Conservation (phyloP, 352 stramenopile genomes). For the Pythium monospermum region DNA sequence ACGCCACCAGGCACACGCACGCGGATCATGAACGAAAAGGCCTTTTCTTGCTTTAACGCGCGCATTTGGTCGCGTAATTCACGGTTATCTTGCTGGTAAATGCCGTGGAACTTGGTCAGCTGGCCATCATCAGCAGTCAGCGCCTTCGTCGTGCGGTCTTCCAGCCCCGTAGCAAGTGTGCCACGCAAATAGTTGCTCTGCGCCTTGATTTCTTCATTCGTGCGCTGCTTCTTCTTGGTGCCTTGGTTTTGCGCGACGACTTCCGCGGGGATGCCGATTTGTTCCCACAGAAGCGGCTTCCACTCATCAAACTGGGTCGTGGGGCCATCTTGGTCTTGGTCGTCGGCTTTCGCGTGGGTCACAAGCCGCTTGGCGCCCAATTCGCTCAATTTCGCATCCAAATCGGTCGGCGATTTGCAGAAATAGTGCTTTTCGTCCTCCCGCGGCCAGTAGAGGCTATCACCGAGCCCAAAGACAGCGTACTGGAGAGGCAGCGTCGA, state of each 20-base stretch:
- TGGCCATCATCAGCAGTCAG: constrained; percentile 66
- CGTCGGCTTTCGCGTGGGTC: constrained; percentile 56
- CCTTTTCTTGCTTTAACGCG: constrained; percentile 82
- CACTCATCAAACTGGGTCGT: constrained; percentile 64
- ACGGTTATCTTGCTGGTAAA: constrained; percentile 97
- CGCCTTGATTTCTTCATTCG: constrained; percentile 83
- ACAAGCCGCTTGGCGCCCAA: constrained; percentile 64
- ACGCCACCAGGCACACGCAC: constrained; percentile 95
- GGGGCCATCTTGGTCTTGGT: constrained; percentile 79
- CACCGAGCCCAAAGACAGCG: constrained; percentile 74
- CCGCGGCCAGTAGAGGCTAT: constrained; percentile 77
- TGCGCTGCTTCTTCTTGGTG: constrained; percentile 67
- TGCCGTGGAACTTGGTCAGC: constrained; percentile 96
- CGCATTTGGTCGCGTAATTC: constrained; percentile 81
- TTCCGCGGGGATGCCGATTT: constrained; percentile 56
- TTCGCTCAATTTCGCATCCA: constrained; percentile 72
- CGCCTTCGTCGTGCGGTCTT: constrained; percentile 68
- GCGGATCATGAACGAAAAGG: constrained; percentile 97
- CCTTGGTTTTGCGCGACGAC: constrained; percentile 34
- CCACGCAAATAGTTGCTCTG: constrained; percentile 74
- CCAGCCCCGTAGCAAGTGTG: constrained; percentile 59
- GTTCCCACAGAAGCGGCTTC: constrained; percentile 74
- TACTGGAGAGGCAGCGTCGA: constrained; percentile 69
- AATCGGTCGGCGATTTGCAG: constrained; percentile 61
- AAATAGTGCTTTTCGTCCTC: constrained; percentile 85